Evolutionary conservation across 2,329 filamentous ascomycete genomes (phyloP), one percentile per base, ranked within the genome.

Genomic region (Ophiostoma tasmaniense): DNA sequence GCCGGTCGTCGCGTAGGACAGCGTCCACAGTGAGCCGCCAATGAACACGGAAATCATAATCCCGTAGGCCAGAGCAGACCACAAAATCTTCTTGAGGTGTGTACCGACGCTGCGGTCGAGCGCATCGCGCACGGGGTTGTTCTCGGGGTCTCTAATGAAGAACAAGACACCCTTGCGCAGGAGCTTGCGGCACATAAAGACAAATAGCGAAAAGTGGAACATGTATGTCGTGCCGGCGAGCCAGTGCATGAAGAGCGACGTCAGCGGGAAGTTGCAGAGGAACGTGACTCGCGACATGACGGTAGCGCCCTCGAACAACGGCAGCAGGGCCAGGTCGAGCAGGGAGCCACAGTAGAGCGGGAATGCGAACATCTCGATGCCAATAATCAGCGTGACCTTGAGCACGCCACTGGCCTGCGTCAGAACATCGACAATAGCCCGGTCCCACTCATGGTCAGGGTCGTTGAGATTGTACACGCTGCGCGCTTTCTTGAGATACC

Each of bases 141-240:
- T 95, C 77, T 99, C 96, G 7, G 95, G 95, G 77, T 99, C 96
- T 72, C 95, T 88, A 74, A 99, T 99, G 78, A 99, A 99, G 81
- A 97, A 98, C 70, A 99, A 83, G 55, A 99, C 95, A 67, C 95
- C 95, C 73, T 88, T 92, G 72, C 95, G 89, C 89, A 99, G 91
- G 70, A 98, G 97, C 81, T 97, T 97, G 72, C 95, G 89, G 79
- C 95, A 99, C 93, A 99, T 98, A 69, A 93, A 96, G 22, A 99
- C 95, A 76, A 99, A 99, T 2, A 99, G 85, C 5, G 95, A 95
- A 77, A 99, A 99, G 77, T 99, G 95, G 80, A 99, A 99, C 96
- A 99, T 99, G 79, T 99, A 99, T 72, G 93, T 96, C 3, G 95
- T 99, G 66, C 95, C 95, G 69, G 97, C 90, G 76, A 99, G 99